These are phyloP conservation scores for Cephaloascus fragrans DNA, from an alignment of 805 yeast species.

Conservation along the genomic window DNA sequence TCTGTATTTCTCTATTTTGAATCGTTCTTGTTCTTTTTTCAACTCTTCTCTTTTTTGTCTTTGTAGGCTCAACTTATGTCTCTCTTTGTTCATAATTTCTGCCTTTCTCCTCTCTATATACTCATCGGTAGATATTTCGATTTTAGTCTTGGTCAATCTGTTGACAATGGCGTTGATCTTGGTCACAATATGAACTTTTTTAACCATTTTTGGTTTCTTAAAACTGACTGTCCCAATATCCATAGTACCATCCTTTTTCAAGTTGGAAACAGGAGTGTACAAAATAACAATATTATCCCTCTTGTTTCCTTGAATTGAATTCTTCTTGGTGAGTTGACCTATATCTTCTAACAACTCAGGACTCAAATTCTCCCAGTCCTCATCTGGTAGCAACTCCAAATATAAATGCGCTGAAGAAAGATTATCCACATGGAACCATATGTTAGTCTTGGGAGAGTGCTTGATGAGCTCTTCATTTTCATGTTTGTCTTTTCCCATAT, in stretches of 20 bases:
- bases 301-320: slow-evolving; percentile 70
- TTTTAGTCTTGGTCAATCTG: slow-evolving; percentile 53
- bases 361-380: slow-evolving; percentile 41
- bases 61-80: slow-evolving; percentile 11
- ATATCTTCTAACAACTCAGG: slow-evolving; percentile 35
- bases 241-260: slow-evolving; percentile 61
- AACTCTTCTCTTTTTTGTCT: slow-evolving; percentile 15
- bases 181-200: slow-evolving; percentile 40
- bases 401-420: slow-evolving; percentile 73
- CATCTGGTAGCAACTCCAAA: slow-evolving; percentile 40
- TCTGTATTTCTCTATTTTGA: slow-evolving; percentile 27
- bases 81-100: slow-evolving; percentile 29
- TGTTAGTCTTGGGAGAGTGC: slow-evolving; percentile 53
- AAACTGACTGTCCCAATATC: slow-evolving; percentile 74
- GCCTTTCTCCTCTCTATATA: slow-evolving; percentile 23
- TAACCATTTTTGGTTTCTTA: slow-evolving; percentile 45
- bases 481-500: slow-evolving; percentile 66
- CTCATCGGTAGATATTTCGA: slow-evolving; percentile 40
- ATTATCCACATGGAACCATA: slow-evolving; percentile 80
- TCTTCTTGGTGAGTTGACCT: slow-evolving; percentile 68
- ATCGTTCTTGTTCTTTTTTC: slow-evolving; percentile 22
- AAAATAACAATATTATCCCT: slow-evolving; percentile 55
- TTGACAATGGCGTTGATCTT: slow-evolving; percentile 54
- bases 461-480: slow-evolving; percentile 58
- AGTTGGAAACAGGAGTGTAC: slow-evolving; percentile 66